Evolutionary conservation across 352 stramenopile genomes (phyloP), one percentile per base, ranked within the genome.

Genomic region (Nothophytophthora sp.): DNA sequence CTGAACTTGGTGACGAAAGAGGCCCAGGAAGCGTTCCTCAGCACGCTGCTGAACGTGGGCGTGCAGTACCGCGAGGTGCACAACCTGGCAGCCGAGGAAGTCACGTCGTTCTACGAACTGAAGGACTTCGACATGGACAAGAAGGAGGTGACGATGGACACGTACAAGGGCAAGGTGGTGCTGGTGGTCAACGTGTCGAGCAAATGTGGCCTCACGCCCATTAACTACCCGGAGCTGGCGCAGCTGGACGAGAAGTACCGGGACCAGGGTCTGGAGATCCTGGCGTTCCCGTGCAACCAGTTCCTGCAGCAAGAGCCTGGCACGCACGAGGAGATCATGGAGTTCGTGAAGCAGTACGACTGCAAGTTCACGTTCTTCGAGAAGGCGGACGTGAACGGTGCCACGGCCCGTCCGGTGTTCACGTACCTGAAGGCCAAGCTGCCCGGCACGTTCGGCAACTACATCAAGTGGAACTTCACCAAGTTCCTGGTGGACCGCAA

Each of bases 401-500:
- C 65, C 5, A 55, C 89, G 27, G 73, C 84, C 12, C 71, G 85
- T 1, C 76, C 88, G 16, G 79, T 96, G 24, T 96, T 90, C 50
- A 69, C 62, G 19, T 96, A 83, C 55, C 65, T 96, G 35, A 95
- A 95, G 51, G 35, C 72, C 24, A 78, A 81, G 37, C 60, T 93
- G 8, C 76, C 80, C 0, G 66, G 62, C 6, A 56, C 87, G 53
- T 76, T 85, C 49, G 80, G 73, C 9, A 84, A 73, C 11, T 88
- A 82, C 56, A 78, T 96, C 60, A 77, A 85, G 51, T 96, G 86
- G 88, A 96, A 96, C 67, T 96, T 92, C 55, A 85, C 76, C 27
- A 96, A 93, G 65, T 97, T 97, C 60, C 55, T 97, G n/a, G 73
- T 97, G 9, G 89, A 96, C 70, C 73, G 80, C 47, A 75, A 93